These are phyloP conservation scores for Coemansia sp. DNA, from an alignment of 192 early-diverging fungal species.

Conservation along the genomic window DNA sequence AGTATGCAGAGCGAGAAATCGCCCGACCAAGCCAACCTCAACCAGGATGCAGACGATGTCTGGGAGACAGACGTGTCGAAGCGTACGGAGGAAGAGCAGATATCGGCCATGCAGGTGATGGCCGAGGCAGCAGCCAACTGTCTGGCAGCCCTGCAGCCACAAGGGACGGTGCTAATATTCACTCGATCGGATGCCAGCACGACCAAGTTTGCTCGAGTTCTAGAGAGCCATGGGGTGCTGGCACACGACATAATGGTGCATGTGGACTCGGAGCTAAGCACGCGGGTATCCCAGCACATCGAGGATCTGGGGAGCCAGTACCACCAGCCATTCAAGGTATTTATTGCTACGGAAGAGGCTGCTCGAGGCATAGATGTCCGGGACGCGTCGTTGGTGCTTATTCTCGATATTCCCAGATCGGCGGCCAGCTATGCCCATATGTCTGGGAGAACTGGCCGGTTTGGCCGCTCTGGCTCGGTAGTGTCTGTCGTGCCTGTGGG, in stretches of 20 bases:
- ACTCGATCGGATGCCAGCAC: constrained; percentile 27
- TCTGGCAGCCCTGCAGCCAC: constrained; percentile 10
- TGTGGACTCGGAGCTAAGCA: constrained; percentile 2
- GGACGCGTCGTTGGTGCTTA: constrained; percentile 72
- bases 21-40: not conserved
- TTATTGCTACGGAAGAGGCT: constrained; percentile 67
- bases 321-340: constrained; percentile 19
- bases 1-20: not conserved
- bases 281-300: not conserved
- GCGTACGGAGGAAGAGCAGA: constrained; percentile 2
- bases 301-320: no score
- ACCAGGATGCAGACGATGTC: not conserved
- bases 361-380: constrained; percentile 86
- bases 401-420: constrained; percentile 72
- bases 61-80: not conserved
- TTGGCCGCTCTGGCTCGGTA: constrained; percentile 54
- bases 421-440: constrained; percentile 79
- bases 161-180: constrained; percentile 23
- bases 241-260: constrained; percentile 30
- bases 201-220: constrained; percentile 14
- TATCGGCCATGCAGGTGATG: constrained; percentile 22
- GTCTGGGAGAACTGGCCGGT: constrained; percentile 81
- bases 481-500: constrained; percentile 44
- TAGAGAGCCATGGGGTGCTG: constrained; percentile 19
- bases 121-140: constrained; percentile 39